phyloP scores from a whole-genome alignment of 441 rosid species.

The Populus hybrid region DNA sequence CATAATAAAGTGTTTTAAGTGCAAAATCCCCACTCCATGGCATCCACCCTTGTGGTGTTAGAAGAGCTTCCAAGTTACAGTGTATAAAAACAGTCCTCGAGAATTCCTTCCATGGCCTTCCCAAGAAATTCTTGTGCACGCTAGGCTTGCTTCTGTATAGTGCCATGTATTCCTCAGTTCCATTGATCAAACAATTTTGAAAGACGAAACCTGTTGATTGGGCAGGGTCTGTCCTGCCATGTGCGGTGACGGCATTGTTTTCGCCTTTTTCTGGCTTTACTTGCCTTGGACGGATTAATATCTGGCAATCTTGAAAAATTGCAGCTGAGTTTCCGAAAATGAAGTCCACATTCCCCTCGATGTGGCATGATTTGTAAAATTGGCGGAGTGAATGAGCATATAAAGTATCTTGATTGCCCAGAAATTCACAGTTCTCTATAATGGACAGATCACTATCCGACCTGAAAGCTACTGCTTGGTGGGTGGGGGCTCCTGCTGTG shows the following conservation, averaged over 20 bases:
- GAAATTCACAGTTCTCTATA: slow-evolving; percentile 75
- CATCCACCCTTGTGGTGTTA: slow-evolving; percentile 72
- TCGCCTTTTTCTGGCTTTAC: slow-evolving; percentile 63
- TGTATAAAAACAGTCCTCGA: slow-evolving; percentile 67
- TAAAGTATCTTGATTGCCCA: slow-evolving; percentile 87
- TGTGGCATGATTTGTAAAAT: slow-evolving; percentile 74
- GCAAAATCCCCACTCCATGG: slow-evolving; percentile 72
- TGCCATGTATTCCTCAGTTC: slow-evolving; percentile 71
- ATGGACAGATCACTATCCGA: slow-evolving; percentile 78
- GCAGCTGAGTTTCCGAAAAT: slow-evolving; percentile 89
- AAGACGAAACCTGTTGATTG: slow-evolving; percentile 77
- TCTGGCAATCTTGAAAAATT: slow-evolving; percentile 59
- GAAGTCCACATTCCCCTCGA: slow-evolving; percentile 85
- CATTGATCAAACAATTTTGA: slow-evolving; percentile 65
- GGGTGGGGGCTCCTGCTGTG: slow-evolving; percentile 79
- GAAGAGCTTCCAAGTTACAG: slow-evolving; percentile 49
- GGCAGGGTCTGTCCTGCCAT: slow-evolving; percentile 85
- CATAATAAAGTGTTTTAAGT: slow-evolving; percentile 70
- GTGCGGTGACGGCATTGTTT: slow-evolving; percentile 70
- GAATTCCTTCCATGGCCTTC: slow-evolving; percentile 94
- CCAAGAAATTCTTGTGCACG: slow-evolving; percentile 64
- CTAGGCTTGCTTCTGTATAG: slow-evolving; percentile 51
- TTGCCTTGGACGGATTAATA: slow-evolving; percentile 58
- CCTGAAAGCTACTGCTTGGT: slow-evolving; percentile 93
- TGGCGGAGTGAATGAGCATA: slow-evolving; percentile 91